phyloP scores from a whole-genome alignment of 352 stramenopile species.

The Globisporangium polare region DNA sequence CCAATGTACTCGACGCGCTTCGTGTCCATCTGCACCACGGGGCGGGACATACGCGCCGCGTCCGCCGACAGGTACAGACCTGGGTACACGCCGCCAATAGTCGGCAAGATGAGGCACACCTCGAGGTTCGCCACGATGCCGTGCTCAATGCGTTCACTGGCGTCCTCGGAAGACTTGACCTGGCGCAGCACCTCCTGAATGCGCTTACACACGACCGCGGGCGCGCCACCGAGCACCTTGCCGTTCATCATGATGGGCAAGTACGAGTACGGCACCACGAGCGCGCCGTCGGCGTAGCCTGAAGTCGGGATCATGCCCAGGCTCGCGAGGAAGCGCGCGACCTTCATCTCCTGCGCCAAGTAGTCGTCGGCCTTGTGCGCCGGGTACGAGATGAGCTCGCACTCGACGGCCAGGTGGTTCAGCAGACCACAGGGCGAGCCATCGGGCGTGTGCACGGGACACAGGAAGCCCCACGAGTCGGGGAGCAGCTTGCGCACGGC shows the following conservation, averaged over 20 bases:
- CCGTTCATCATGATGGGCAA: constrained; percentile 97
- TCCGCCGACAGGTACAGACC: constrained; percentile 98
- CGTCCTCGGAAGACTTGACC: constrained; percentile 59
- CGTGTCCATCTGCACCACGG: constrained; percentile 89
- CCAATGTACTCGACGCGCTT: constrained; percentile 96
- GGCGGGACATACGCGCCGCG: constrained; percentile 92
- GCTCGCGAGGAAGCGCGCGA: constrained; percentile 69
- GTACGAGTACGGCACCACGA: constrained; percentile 88
- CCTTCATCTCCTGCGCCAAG: constrained; percentile 66
- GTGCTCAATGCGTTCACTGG: constrained; percentile 44
- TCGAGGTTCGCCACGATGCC: constrained; percentile 80
- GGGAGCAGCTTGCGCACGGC: constrained; percentile 97
- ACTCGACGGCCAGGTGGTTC: constrained; percentile 97
- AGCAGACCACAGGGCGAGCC: constrained; percentile 98
- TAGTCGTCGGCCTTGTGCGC: constrained; percentile 72
- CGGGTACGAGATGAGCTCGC: constrained; percentile 77
- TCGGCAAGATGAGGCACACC: constrained; percentile 76
- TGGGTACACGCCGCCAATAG: constrained; percentile 92
- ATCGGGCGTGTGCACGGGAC: constrained; percentile 99
- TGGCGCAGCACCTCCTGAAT: constrained; percentile 72
- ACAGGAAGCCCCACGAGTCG: constrained; percentile 99
- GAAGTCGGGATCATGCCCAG: constrained; percentile 82
- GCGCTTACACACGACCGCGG: constrained; percentile 78
- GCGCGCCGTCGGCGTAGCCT: constrained; percentile 76
- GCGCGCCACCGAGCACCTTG: constrained; percentile 91